These are phyloP conservation scores for Hypholoma sublateritium DNA, from an alignment of 768 basidiomycete species.

Conservation along the genomic window DNA sequence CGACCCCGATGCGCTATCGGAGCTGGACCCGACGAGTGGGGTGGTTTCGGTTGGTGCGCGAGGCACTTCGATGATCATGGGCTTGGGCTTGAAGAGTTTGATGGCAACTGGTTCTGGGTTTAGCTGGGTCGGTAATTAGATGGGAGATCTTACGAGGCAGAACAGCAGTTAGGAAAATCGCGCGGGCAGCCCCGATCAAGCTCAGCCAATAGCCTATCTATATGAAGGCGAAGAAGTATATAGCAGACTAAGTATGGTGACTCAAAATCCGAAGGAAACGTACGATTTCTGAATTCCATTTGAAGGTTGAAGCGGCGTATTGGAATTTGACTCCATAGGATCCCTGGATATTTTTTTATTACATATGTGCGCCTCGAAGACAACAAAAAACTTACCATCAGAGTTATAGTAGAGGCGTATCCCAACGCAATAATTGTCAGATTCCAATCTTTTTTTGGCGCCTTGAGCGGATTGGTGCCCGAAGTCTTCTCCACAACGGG, in stretches of 20 bases:
- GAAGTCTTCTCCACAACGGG: constrained; percentile 35
- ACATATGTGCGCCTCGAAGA: neutral
- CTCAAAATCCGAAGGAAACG: constrained; percentile 12
- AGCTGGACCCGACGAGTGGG: constrained; percentile 24
- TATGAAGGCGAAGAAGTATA: neutral
- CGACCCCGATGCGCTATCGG: constrained; percentile 15
- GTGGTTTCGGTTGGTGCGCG: constrained; percentile 24
- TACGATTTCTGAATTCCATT: constrained; percentile 68
- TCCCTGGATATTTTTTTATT: constrained; percentile 38
- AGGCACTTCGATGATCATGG: constrained; percentile 24
- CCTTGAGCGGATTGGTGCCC: constrained; percentile 37
- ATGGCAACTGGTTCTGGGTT: constrained; percentile 44
- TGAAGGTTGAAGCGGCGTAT: constrained; percentile 59
- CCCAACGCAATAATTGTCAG: constrained; percentile 54
- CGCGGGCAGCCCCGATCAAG: constrained; percentile 50
- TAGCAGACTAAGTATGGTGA: neutral
- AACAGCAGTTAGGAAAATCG: constrained; percentile 52
- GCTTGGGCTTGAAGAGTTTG: constrained; percentile 48
- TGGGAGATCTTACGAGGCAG: constrained; percentile 53
- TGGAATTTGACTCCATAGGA: constrained; percentile 60
- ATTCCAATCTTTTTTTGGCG: constrained; percentile 58
- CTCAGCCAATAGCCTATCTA: constrained; percentile 79
- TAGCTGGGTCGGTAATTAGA: neutral
- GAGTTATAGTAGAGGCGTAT: constrained; percentile 46
- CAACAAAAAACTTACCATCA: constrained; percentile 38